Evolutionary conservation across 805 yeast species (phyloP), one percentile per base, ranked within the genome.

Genomic region (Candida vaughaniae): DNA sequence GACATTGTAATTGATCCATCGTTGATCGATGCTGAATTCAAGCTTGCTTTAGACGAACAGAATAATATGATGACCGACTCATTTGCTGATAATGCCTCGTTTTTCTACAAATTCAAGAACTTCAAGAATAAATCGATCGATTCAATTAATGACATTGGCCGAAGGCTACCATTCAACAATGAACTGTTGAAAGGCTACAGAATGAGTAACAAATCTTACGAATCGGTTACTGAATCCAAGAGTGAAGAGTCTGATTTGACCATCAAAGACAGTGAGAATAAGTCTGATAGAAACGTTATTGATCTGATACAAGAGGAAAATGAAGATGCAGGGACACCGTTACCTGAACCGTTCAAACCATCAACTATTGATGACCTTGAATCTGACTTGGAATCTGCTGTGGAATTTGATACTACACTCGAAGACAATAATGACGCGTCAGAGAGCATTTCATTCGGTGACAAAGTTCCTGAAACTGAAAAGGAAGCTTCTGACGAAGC

Each of bases 81-180:
- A 7, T 20, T 20, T 12, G 16, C 17, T 8, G 33, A 32, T 11
- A 26, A 32, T 16, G 10, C 33, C 4, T 32, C 36, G 5, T 18
- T 45, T 17, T 37, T 42, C 14, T 40, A 45, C 26, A 35, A 35
- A 16, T 45, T 45, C 20, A 45, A 36, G 27, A 42, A 31, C 27
- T 42, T 45, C 18, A 45, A 39, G 26, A 45, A 45, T 23, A 45
- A 45, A 25, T 39, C 45, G 2, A 36, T 45, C 25, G 49, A 45
- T 17, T 36, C 47, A 6, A 42, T 45, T 12, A 42, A 42, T 25
- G 49, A 45, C 16, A 25, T 38, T 4, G 29, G 37, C 22, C 28
- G 29, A 25, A 31, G 16, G 15, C 20, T 36, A 3, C 40, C 40
- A 3, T 29, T 35, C 26, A 20, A 12, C n/a, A 25, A 23, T 19